A percentile compares a stretch with the other conserved stretches of the same genome.
Evolutionary conservation across 257 asterid species (phyloP).

Genomic region (Nicotiana undulata): DNA sequence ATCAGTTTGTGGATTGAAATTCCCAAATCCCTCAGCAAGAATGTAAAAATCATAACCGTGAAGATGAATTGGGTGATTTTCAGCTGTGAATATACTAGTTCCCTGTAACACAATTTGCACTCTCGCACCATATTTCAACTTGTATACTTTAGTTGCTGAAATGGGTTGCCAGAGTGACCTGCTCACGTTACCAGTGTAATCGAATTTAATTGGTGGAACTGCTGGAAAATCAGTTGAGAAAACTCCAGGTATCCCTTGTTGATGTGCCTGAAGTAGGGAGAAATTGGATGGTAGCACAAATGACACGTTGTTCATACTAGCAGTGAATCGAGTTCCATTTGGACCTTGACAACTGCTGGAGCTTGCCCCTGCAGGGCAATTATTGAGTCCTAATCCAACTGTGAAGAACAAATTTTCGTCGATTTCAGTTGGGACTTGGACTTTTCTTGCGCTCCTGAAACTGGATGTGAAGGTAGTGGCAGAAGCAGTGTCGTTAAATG

Average conservation of each 20-base stretch:
- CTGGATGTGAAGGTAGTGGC: conserved; percentile 65
- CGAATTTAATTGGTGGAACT: conserved; percentile 50
- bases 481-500: conserved; percentile 70
- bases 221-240: conserved; percentile 75
- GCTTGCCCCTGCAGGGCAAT: conserved; percentile 49
- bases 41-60: conserved; percentile 88
- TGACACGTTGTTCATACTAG: conserved; percentile 87
- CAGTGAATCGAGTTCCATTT: conserved; percentile 73
- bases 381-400: conserved; percentile 71
- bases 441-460: conserved; percentile 55
- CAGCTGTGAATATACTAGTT: conserved; percentile 68
- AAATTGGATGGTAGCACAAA: conserved; percentile 70
- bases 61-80: conserved; percentile 90
- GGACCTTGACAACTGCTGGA: conserved; percentile 73
- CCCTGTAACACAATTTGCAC: conserved; percentile 87
- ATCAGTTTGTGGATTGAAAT: conserved; percentile 54
- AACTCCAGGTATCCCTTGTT: conserved; percentile 70
- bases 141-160: conserved; percentile 53
- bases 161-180: conserved; percentile 74
- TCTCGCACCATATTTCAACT: conserved; percentile 49
- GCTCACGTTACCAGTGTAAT: conserved; percentile 85
- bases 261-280: conserved; percentile 74
- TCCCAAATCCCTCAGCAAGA: conserved; percentile 84
- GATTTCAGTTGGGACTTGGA: conserved; percentile 50
- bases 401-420: conserved; percentile 73